These are phyloP conservation scores for Boletus sensibilis DNA, from an alignment of 768 basidiomycete genomes.

Conservation along the genomic window DNA sequence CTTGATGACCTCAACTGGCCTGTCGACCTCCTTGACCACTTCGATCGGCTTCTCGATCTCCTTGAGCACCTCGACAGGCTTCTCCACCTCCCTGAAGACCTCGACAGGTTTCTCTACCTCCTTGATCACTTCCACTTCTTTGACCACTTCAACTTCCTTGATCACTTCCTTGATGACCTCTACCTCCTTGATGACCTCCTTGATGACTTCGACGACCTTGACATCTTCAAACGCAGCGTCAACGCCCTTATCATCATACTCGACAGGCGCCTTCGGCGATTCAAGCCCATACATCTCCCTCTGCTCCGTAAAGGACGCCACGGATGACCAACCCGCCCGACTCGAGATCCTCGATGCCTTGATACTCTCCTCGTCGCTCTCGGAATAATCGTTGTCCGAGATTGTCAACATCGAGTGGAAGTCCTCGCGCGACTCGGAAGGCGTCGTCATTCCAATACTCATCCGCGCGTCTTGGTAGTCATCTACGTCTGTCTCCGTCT, in stretches of 20 bases:
- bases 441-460: slow-evolving; percentile 58
- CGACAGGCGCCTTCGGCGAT: slow-evolving; percentile 24
- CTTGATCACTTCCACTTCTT: slow-evolving; percentile 29
- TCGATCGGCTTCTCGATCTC: slow-evolving; percentile 23
- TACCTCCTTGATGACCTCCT: slow-evolving; percentile 31
- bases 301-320: slow-evolving; percentile 23
- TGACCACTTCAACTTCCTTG: slow-evolving; percentile 39
- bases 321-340: slow-evolving; percentile 26
- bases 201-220: slow-evolving; percentile 31
- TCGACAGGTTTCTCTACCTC: slow-evolving; percentile 18
- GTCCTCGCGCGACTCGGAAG: slow-evolving; percentile 66
- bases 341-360: slow-evolving; percentile 55
- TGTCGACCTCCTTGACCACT: slow-evolving; percentile 26
- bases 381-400: slow-evolving; percentile 66
- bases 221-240: slow-evolving; percentile 32
- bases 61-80: slow-evolving; percentile 24
- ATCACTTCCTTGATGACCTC: slow-evolving; percentile 28
- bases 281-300: slow-evolving; percentile 3
- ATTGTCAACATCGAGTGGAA: slow-evolving; percentile 75
- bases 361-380: slow-evolving; percentile 69
- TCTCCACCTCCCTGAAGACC: slow-evolving; percentile 24
- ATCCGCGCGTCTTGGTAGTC: slow-evolving; percentile 78
- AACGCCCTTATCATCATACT: slow-evolving; percentile 53
- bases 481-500: slow-evolving; percentile 65
- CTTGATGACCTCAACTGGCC: slow-evolving; percentile 39